These are phyloP conservation scores for Ustilago esculenta DNA, from an alignment of 1,284 basidiomycete genomes.

Conservation along the genomic window DNA sequence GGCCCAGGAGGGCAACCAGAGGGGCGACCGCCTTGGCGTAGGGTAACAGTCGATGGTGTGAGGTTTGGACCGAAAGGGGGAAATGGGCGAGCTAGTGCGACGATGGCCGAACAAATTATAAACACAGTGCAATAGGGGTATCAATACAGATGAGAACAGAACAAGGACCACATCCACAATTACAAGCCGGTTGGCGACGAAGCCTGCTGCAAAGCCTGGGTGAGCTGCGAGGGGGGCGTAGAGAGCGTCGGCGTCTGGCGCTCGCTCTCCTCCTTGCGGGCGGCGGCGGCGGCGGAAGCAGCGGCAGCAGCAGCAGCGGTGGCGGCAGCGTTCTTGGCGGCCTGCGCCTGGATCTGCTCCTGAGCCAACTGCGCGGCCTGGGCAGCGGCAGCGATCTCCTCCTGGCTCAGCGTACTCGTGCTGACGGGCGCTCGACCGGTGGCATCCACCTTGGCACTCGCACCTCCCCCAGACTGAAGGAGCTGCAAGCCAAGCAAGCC, in stretches of 20 bases:
- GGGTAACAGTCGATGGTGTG: slow-evolving; percentile 33
- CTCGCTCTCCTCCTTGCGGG: slow-evolving; percentile 39
- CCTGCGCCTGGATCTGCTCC: slow-evolving; percentile 56
- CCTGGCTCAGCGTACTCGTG: slow-evolving; percentile 60
- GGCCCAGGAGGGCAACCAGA: no score
- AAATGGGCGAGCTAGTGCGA: slow-evolving; percentile 18
- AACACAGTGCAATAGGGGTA: slow-evolving; percentile 44
- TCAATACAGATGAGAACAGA: slow-evolving; percentile 31
- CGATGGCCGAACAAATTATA: slow-evolving; percentile 22
- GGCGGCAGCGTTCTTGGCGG: slow-evolving; percentile 48
- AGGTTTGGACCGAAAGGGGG: slow-evolving; percentile 10
- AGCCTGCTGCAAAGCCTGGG: slow-evolving; percentile 36
- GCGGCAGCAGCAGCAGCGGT: slow-evolving; percentile 46
- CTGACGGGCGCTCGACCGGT: slow-evolving; percentile 62
- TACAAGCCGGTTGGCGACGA: slow-evolving; percentile 27
- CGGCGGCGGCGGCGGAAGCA: slow-evolving; percentile 41
- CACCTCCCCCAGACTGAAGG: slow-evolving; percentile 62
- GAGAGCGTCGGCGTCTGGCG: slow-evolving; percentile 17
- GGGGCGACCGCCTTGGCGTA: slow-evolving; percentile 3
- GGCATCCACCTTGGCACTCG: slow-evolving; percentile 63
- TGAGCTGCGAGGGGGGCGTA: slow-evolving; percentile 34
- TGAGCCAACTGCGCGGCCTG: slow-evolving; percentile 59
- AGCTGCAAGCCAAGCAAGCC: slow-evolving; percentile 66
- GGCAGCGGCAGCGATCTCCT: slow-evolving; percentile 63
- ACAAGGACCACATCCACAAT: no score